Evolutionary conservation across 73 alveolate genomes (phyloP).

Genomic region (Paramecium octaurelia): DNA sequence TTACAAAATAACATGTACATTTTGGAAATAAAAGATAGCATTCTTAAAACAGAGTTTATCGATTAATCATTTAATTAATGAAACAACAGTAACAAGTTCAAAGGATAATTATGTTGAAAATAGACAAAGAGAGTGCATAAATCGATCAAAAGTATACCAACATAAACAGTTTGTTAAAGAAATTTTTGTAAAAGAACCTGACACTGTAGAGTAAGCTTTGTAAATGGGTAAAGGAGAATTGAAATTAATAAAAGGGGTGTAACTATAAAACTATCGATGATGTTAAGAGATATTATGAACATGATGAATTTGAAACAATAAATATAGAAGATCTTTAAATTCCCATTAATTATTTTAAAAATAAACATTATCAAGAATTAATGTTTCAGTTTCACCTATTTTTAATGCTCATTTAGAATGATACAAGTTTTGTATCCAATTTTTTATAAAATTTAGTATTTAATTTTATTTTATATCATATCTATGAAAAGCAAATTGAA

Average conservation of each 20-base stretch:
- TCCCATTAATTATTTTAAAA: neutral
- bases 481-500: neutral
- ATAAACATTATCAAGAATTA: neutral
- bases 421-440: neutral
- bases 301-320: neutral
- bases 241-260: neutral
- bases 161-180: neutral
- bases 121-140: neutral
- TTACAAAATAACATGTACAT: neutral
- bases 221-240: neutral
- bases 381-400: neutral
- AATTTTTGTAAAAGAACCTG: neutral
- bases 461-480: neutral
- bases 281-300: neutral
- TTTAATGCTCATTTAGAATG: no score
- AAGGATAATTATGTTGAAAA: neutral
- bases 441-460: neutral
- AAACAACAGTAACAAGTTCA: neutral
- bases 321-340: neutral
- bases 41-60: neutral
- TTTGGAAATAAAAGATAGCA: slow-evolving; percentile 16
- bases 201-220: neutral
- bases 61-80: neutral
- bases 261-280: neutral
- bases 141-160: neutral